These are phyloP conservation scores for Rhamnella rubrinervis DNA, from an alignment of 331 rosid species.

Conservation along the genomic window DNA sequence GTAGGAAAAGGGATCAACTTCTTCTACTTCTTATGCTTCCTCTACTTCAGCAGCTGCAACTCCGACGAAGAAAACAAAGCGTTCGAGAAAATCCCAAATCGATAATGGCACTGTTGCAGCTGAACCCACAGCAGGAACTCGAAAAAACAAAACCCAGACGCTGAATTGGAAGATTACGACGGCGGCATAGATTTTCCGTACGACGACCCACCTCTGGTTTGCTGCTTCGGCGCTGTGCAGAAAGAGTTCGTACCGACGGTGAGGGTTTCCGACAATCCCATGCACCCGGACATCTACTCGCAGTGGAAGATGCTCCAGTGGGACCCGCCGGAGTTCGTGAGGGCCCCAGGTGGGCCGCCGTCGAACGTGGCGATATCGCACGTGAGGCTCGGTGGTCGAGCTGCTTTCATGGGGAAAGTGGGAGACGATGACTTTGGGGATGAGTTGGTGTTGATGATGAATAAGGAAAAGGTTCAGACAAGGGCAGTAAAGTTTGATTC, in stretches of 20 bases:
- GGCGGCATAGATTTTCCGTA: conserved; percentile 67
- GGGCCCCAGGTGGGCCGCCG: conserved; percentile 74
- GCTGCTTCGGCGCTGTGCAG: conserved; percentile 87
- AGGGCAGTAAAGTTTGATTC: conserved; percentile 63
- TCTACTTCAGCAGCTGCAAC: conserved; percentile 4
- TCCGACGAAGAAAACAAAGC: conserved; percentile 36
- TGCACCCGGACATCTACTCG: conserved; percentile 80
- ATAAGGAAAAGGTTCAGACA: conserved; percentile 76
- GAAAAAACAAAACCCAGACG: conserved; percentile 10
- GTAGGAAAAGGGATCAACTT: conserved; percentile 50
- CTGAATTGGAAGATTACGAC: conserved; percentile 50
- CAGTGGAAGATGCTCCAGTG: conserved; percentile 97
- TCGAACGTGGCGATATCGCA: conserved; percentile 88
- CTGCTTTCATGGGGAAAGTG: conserved; percentile 85
- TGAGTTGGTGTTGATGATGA: conserved; percentile 71
- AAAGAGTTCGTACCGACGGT: conserved; percentile 82
- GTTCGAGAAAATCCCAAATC: conserved; percentile 27
- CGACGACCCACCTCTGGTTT: conserved; percentile 66
- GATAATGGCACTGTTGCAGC: conserved; percentile 33
- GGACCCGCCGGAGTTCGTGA: conserved; percentile 90
- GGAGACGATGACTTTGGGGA: conserved; percentile 70
- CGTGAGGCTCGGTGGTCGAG: conserved; percentile 84
- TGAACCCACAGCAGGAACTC: conserved; percentile 2
- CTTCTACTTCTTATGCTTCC: conserved; percentile 22
- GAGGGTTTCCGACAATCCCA: conserved; percentile 65